These are phyloP conservation scores for Boletus mariae DNA, from an alignment of 1,284 basidiomycete genomes.

Conservation along the genomic window DNA sequence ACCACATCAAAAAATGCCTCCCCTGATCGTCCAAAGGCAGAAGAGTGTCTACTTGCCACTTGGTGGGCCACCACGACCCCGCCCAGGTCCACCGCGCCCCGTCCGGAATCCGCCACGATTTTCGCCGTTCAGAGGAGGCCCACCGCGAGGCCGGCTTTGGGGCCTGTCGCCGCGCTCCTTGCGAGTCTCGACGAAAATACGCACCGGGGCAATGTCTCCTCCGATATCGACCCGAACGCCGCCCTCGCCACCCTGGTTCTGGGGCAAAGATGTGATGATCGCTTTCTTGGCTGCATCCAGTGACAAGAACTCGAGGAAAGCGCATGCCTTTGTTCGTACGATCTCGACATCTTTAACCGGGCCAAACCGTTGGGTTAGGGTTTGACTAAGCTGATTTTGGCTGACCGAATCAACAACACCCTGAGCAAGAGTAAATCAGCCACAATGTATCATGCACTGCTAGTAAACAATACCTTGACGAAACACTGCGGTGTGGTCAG, in stretches of 20 bases:
- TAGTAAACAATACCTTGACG: slow-evolving; percentile 65
- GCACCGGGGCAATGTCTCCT: slow-evolving; percentile 46
- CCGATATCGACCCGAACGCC: slow-evolving; percentile 75
- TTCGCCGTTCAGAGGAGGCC: slow-evolving; percentile 41
- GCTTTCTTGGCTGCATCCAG: slow-evolving; percentile 84
- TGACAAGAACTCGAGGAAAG: slow-evolving; percentile 86
- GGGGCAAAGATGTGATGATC: slow-evolving; percentile 68
- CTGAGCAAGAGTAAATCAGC: slow-evolving; percentile 33
- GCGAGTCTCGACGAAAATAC: slow-evolving; percentile 81
- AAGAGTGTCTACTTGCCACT: slow-evolving; percentile 17
- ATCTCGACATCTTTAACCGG: slow-evolving; percentile 87
- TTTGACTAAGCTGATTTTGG: slow-evolving; percentile 53
- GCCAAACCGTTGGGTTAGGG: slow-evolving; percentile 75
- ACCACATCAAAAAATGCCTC: slow-evolving; percentile 2
- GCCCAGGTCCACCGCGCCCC: slow-evolving; percentile 36
- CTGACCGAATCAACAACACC: slow-evolving; percentile 76
- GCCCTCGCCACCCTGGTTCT: slow-evolving; percentile 77
- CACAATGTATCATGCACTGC: slow-evolving; percentile 1
- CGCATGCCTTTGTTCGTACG: slow-evolving; percentile 85
- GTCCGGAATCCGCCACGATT: slow-evolving; percentile 36
- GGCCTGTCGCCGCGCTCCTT: slow-evolving; percentile 84
- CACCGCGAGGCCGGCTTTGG: slow-evolving; percentile 45
- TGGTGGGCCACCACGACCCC: slow-evolving; percentile 33
- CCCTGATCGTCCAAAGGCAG: slow-evolving; percentile 1
- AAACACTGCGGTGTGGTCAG: slow-evolving; percentile 77